Evolutionary conservation across 1,284 basidiomycete species (phyloP), one percentile per base, ranked within the genome.

Genomic region (Coniferiporia sulphurascens): DNA sequence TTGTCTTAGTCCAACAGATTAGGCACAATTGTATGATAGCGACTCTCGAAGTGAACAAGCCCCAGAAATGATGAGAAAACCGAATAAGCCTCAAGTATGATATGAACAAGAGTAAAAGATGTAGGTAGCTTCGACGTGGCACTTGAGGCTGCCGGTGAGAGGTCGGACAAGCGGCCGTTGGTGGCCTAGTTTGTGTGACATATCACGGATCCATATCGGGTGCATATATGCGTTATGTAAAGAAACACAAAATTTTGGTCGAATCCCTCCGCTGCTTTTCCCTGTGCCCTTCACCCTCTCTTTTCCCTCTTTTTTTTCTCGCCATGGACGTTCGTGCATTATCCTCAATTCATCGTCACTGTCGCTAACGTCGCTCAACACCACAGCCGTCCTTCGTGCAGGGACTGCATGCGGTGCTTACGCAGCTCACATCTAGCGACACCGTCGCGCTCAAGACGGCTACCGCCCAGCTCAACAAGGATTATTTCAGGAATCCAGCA

Each of bases 381-480:
- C 59, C 19, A 19, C 61, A 91, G 88, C 80, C 83, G 32, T 79
- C 74, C 70, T 89, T 83, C 68, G 82, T 89, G 65, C 85, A 93
- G 74, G 83, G 83, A 67, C 78, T 98, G 64, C 91, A 95, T 76
- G 80, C 83, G 74, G 84, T 96, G 62, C 86, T 98, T 58, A 76
- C 89, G 65, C 91, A 93, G 71, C 89, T 88, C 36, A 91, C 88
- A 60, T 85, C 89, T 58, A 91, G 90, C 67, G 92, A 97, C 76
- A 97, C 95, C 44, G 79, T 81, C 63, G 79, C 87, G 68, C 84
- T 97, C 72, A 95, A 96, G 79, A 83, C 87, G 93, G 95, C 96
- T 6, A 99, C 96, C 13, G 84, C 93, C 17, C 84, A 87, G 67
- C 81, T 99, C 59, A 96, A 95, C 74, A 86, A 86, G 65, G 87